Base-by-base conservation (phyloP, 306 rosid genomes). In the Aeschynomene evenia region DNA sequence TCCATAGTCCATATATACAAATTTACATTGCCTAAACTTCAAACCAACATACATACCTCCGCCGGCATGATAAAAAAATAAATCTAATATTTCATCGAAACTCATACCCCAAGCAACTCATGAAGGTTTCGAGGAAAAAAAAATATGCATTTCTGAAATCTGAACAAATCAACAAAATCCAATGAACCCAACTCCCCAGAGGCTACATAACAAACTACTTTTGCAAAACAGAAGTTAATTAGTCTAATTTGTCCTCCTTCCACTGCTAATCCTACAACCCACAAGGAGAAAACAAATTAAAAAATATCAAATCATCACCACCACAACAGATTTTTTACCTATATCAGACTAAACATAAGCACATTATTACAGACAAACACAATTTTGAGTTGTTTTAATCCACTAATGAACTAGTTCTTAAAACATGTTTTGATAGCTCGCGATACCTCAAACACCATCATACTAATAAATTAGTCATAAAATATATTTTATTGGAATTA, bases 321-420 rank as follows among this genome's bases (percentile, higher is more conserved):
- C 48, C 48, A 12, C 48, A 3, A 40, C 16, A 13, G 48, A 40
- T 12, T 2, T n/a, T n/a, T n/a, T 4, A 40, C 15, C 3, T 2
- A 40, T 40, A 40, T 13, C 15, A 12, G 48, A 40, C 16, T 40
- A 12, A 40, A 40, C 48, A 40, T 40, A 11, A 40, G 1, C 48
- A 40, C 48, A 40, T 40, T 37, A 37, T 37, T 83, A 89, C 96
- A 97, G 31, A 28, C 0, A 28, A 28, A 28, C 31, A 28, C 31
- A 4, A 28, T 28, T 28, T 28, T 28, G 31, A 28, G 31, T 6
- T n/a, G n/a, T 28, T 28, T 28, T 6, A 28, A 28, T 4, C 5
- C 31, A 6, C 6, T 28, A 4, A 28, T 6, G 31, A 28, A 28
- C 31, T 28, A 28, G 31, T 2, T 1, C 6, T 28, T 28, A 28